Evolutionary conservation across 228 moss, liverwort and hornwort species (phyloP), one percentile per base, ranked within the genome.

Genomic region (Sphagnum fallax): DNA sequence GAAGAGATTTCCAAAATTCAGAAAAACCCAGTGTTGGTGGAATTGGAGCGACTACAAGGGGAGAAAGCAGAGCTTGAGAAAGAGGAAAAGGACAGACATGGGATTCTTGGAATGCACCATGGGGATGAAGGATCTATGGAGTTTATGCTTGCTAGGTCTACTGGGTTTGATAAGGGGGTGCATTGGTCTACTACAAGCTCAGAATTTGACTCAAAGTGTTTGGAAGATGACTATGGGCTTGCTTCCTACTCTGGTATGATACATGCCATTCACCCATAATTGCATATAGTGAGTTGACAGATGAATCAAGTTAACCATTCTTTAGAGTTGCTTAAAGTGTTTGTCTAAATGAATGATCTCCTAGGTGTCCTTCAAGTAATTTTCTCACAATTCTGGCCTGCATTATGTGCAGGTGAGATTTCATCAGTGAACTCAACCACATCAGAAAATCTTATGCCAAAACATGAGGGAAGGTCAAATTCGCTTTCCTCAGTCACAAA

Each of bases 21-120:
- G 75, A 71, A 82, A 62, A n/a, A 75, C 71, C 60, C n/a, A 13
- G 48, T 79, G 63, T 49, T 71, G 68, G 72, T 49, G 11, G 71
- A 79, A 66, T 69, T 73, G 8, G 75, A 65, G 47, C 72, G 80
- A 7, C 48, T 80, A n/a, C 70, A 75, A 14, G 64, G 53, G 63
- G 73, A 79, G 66, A 70, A 67, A 70, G 74, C 55, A 52, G 76
- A 68, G 60, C 66, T 78, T 72, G 84, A 76, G 73, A 58, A 12
- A 12, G 76, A 78, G 50, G 74, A 74, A 13, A 71, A 78, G 49
- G 81, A 81, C 65, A 81, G 81, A 65, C 78, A 74, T 32, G 32
- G 32, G 32, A 32, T 32, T 32, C 32, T 32, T 32, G 32, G 32
- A 32, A 32, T 32, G 32, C 32, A 32, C 32, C 32, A 32, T 32